A percentile compares a stretch with the other conserved stretches of the same genome.
These are phyloP conservation scores for Colletotrichum sp. DNA, from an alignment of 2,329 filamentous ascomycete species.

Conservation along the genomic window DNA sequence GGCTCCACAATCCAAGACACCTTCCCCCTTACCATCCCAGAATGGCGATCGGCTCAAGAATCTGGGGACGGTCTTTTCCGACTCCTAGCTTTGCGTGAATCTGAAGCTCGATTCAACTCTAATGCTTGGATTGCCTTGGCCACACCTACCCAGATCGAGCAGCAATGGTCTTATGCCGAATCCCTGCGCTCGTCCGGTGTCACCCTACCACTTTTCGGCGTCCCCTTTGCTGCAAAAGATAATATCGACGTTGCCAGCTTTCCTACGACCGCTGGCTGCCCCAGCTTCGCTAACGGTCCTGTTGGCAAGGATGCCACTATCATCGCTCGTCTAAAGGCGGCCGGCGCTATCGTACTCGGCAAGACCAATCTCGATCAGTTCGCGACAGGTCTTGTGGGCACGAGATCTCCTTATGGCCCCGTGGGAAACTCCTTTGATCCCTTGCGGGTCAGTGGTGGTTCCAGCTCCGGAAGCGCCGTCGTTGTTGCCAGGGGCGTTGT, in stretches of 20 bases:
- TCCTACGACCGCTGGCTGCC: slow-evolving; percentile 58
- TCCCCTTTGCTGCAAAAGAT: slow-evolving; percentile 64
- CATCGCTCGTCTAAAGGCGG: slow-evolving; percentile 51
- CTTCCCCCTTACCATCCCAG: slow-evolving; percentile 21
- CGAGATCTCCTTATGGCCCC: slow-evolving; percentile 63
- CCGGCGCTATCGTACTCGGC: slow-evolving; percentile 62
- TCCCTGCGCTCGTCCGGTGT: slow-evolving; percentile 42
- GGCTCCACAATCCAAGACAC: slow-evolving; percentile 10
- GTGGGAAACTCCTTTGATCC: slow-evolving; percentile 56
- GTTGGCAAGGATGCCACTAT: slow-evolving; percentile 50
- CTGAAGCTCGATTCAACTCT: slow-evolving; percentile 26
- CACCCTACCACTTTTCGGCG: slow-evolving; percentile 57
- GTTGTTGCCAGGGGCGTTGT: slow-evolving; percentile 58
- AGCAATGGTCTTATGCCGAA: slow-evolving; percentile 40
- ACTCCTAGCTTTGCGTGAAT: slow-evolving; percentile 27
- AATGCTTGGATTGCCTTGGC: slow-evolving; percentile 37
- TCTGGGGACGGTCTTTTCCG: slow-evolving; percentile 29
- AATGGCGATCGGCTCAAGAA: slow-evolving; percentile 29
- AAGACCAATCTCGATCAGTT: slow-evolving; percentile 68
- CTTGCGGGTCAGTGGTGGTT: slow-evolving; percentile 50
- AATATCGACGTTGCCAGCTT: slow-evolving; percentile 58
- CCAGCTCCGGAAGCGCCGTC: slow-evolving; percentile 62
- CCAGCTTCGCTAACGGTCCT: slow-evolving; percentile 49
- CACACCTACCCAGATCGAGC: slow-evolving; percentile 27
- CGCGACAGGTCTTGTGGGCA: slow-evolving; percentile 66